These are phyloP conservation scores for Umbelopsis sp. DNA, from an alignment of 371 early-diverging fungal genomes.

Conservation along the genomic window DNA sequence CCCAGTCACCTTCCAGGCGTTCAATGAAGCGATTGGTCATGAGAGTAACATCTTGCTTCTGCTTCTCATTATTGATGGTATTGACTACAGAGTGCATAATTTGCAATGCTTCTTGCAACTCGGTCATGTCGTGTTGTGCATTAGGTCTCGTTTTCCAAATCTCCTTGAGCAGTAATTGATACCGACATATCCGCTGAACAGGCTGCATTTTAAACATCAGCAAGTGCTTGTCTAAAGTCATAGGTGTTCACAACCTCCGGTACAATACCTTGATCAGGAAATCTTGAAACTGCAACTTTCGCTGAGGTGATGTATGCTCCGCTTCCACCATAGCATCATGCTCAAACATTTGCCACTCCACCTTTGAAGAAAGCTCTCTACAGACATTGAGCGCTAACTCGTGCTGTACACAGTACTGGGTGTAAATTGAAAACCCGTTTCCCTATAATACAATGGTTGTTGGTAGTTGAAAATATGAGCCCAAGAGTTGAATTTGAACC, in stretches of 20 bases:
- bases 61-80: constrained; percentile 38
- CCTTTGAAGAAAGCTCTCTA: constrained; percentile 3
- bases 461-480: not conserved
- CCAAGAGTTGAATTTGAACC: too few relatives aligned
- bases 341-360: constrained; percentile 13
- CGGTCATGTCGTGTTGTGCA: constrained; percentile 26
- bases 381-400: not conserved
- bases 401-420: constrained; percentile 4
- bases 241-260: not conserved
- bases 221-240: not conserved
- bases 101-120: constrained; percentile 29
- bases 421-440: not conserved
- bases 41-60: constrained; percentile 36
- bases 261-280: constrained; percentile 11
- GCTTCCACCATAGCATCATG: not conserved
- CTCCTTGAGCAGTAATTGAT: constrained; percentile 49
- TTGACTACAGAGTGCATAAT: constrained; percentile 41
- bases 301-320: not conserved
- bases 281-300: constrained; percentile 10
- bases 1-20: constrained; percentile 44
- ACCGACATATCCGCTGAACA: constrained; percentile 54
- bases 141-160: constrained; percentile 38
- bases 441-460: not conserved
- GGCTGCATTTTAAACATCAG: constrained; percentile 26
- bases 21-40: constrained; percentile 42